These are phyloP conservation scores for Ligustrum vulgare DNA, from an alignment of 257 asterid species.

Conservation along the genomic window DNA sequence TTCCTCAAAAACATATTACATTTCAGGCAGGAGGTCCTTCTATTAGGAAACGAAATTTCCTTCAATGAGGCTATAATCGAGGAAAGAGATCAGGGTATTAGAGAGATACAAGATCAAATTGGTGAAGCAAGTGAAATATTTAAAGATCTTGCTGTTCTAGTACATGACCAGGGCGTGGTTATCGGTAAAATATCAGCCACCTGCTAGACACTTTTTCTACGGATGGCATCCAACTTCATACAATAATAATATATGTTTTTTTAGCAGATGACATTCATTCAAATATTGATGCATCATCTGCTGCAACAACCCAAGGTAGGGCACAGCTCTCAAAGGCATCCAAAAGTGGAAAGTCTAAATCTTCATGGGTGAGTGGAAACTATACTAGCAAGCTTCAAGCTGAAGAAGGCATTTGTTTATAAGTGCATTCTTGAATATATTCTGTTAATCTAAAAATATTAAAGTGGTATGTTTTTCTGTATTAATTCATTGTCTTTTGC, in stretches of 20 bases:
- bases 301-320: constrained; percentile 24
- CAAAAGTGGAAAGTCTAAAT: constrained; percentile 21
- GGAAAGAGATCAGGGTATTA: constrained; percentile 30
- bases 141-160: constrained; percentile 29
- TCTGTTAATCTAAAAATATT: background rate
- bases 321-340: constrained; percentile 26
- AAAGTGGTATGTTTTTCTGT: background rate
- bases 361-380: constrained; percentile 16
- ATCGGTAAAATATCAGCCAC: constrained; percentile 20
- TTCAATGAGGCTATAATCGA: constrained; percentile 27
- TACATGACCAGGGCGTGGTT: constrained; percentile 29
- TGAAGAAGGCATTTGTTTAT: background rate
- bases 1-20: background rate
- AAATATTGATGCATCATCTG: constrained; percentile 24
- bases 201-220: background rate
- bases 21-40: constrained; percentile 27
- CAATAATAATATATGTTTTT: constrained; percentile 1
- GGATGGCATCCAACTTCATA: background rate
- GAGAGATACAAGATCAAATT: constrained; percentile 29
- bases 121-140: constrained; percentile 30
- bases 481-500: background rate
- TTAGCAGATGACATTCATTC: constrained; percentile 26
- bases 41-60: constrained; percentile 28
- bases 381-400: background rate
- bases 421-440: background rate